Conservation (phyloP, 163 green algal genomes). For the Scenedesmus sp. region DNA sequence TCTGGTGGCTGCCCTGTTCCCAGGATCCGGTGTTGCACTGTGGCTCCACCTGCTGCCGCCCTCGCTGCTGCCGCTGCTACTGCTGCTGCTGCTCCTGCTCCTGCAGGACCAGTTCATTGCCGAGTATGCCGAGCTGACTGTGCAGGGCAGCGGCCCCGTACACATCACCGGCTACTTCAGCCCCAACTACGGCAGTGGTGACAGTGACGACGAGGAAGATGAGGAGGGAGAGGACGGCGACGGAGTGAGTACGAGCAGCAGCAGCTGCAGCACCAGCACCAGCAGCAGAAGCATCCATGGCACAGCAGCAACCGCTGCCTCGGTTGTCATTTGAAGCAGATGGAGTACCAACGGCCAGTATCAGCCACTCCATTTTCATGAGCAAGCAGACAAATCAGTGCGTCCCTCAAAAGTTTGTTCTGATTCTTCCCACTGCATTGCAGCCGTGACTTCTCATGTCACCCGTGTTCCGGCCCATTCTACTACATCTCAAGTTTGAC, state of each 20-base stretch:
- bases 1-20: too few relatives aligned
- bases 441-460: too few relatives aligned
- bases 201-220: conserved; percentile 61
- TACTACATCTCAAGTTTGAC: too few relatives aligned
- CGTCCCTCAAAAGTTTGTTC: too few relatives aligned
- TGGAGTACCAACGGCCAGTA: too few relatives aligned
- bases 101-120: conserved; percentile 72
- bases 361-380: too few relatives aligned
- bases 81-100: conserved; percentile 26
- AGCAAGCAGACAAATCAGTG: too few relatives aligned
- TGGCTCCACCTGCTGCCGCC: not conserved
- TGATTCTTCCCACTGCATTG: too few relatives aligned
- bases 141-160: conserved; percentile 56
- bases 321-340: too few relatives aligned
- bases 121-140: conserved; percentile 75
- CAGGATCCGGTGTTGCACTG: not conserved
- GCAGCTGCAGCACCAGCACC: not conserved
- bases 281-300: not conserved
- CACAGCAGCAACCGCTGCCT: not conserved
- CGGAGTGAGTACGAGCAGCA: conserved; percentile 13
- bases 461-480: too few relatives aligned
- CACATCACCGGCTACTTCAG: conserved; percentile 71
- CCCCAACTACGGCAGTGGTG: conserved; percentile 46
- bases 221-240: conserved; percentile 48
- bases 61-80: too few relatives aligned